Evolutionary conservation across 2,329 filamentous ascomycete genomes (phyloP), one percentile per base, ranked within the genome.

Genomic region (Stagonosporopsis vannaccii): DNA sequence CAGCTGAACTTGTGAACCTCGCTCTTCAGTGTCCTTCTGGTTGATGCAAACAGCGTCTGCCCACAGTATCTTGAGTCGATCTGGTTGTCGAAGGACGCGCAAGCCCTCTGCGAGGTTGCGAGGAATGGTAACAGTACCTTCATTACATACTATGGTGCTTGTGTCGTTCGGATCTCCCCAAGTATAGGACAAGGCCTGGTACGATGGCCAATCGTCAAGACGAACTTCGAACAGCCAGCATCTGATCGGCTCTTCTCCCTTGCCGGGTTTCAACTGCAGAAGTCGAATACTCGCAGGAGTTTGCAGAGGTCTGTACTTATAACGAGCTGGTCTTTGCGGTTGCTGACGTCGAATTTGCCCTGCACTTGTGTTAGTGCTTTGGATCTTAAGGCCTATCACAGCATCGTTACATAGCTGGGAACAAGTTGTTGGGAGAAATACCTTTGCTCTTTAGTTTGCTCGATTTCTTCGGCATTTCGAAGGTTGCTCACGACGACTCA

Each of bases 31-130:
- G 48, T 75, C 64, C 3, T 59, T 41, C 49, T 76, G 75, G n/a
- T 77, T 71, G 36, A 78, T 76, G 39, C 71, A 68, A 6, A 68
- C 22, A 17, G 56, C 62, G 15, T 70, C 65, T 11, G 61, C 61
- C 72, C 74, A 77, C 2, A 59, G 17, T 11, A 40, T 46, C 1
- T 52, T 35, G 0, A 23, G 20, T 3, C 26, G 22, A 19, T 51
- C 22, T 2, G 7, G n/a, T 0, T 12, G n/a, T 3, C 56, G 41
- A 13, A 61, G 40, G 4, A 42, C 25, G 20, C 37, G 35, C 22
- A 61, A 17, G 2, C 51, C 59, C 3, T 59, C 45, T 15, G 49
- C 51, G 0, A 59, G 40, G 11, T 23, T 61, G 1, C 41, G 35
- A 3, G 51, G 49, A 0, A 46, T 37, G 9, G 25, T 30, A 1